A percentile compares a stretch with the other conserved stretches of the same genome.
These are phyloP conservation scores for Puccinia coronata DNA, from an alignment of 1,284 basidiomycete species.

Conservation along the genomic window DNA sequence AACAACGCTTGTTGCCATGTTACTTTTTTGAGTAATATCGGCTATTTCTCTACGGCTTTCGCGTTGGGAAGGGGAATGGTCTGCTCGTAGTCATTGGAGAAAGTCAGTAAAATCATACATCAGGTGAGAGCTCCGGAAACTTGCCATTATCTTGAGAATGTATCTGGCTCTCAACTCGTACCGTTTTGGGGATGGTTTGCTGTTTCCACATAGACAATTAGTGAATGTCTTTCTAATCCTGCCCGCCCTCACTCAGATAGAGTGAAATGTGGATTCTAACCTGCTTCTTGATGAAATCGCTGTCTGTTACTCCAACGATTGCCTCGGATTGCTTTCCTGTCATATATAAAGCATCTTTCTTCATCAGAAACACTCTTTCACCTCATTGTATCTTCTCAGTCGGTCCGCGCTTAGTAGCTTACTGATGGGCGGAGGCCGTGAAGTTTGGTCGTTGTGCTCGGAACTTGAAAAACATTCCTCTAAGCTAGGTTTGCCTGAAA, in stretches of 20 bases:
- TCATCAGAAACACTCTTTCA: not conserved
- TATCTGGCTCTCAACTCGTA: not conserved
- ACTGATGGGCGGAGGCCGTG: not conserved
- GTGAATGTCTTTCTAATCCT: not conserved
- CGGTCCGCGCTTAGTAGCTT: not conserved
- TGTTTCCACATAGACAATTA: not conserved
- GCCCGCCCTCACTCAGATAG: not conserved
- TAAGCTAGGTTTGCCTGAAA: slow-evolving; percentile 34
- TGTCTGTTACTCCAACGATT: not conserved
- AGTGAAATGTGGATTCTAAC: not conserved
- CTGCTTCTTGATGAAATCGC: not conserved
- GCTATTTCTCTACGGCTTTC: not conserved
- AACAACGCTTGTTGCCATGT: not conserved
- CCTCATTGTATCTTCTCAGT: not conserved
- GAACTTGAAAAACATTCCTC: slow-evolving; percentile 39
- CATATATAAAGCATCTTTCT: not conserved
- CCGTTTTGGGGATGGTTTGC: not conserved
- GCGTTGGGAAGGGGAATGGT: not conserved
- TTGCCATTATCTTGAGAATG: not conserved
- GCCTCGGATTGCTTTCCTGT: not conserved
- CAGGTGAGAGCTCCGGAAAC: not conserved
- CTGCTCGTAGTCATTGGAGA: not conserved
- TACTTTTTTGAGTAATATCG: not conserved
- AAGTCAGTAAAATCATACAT: not conserved
- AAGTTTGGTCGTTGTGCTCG: slow-evolving; percentile 19